Evolutionary conservation across 805 yeast species (phyloP).

Genomic region (Wickerhamomyces kurtzmanii): DNA sequence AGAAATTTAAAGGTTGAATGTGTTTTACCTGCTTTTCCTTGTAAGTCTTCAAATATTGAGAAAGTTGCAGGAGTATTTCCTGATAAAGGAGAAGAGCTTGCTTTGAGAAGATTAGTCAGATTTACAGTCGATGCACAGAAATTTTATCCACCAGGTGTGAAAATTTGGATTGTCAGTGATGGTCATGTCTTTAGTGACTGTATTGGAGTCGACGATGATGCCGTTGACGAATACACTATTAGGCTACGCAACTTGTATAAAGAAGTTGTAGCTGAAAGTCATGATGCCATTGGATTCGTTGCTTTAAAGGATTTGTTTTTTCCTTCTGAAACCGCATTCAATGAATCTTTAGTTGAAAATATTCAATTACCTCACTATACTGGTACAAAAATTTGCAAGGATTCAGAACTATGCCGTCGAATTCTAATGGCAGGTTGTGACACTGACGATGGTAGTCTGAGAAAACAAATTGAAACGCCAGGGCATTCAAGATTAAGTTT

Average conservation of each 20-base stretch:
- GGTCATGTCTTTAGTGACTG: constrained; percentile 62
- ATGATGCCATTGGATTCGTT: constrained; percentile 26
- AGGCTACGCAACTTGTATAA: constrained; percentile 33
- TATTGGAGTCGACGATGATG: constrained; percentile 48
- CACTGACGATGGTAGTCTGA: constrained; percentile 51
- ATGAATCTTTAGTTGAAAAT: constrained; percentile 19
- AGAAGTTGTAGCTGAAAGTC: constrained; percentile 20
- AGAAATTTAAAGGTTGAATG: constrained; percentile 39
- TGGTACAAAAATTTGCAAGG: constrained; percentile 25
- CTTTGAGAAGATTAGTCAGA: constrained; percentile 26
- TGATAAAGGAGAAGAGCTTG: constrained; percentile 43
- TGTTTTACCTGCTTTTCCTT: constrained; percentile 56
- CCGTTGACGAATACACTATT: constrained; percentile 37
- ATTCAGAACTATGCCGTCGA: constrained; percentile 28
- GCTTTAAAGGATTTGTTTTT: constrained; percentile 31
- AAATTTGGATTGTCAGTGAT: constrained; percentile 48
- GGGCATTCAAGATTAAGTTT: constrained; percentile 43
- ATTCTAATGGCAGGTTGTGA: constrained; percentile 35
- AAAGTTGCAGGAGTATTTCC: constrained; percentile 41
- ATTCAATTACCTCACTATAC: constrained; percentile 24
- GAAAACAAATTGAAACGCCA: constrained; percentile 48
- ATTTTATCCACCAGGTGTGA: constrained; percentile 46
- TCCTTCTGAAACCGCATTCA: constrained; percentile 18
- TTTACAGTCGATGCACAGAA: constrained; percentile 20
- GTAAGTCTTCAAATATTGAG: constrained; percentile 47